Evolutionary conservation across 139 green algal species (phyloP).

Genomic region (Gonium pectorale): DNA sequence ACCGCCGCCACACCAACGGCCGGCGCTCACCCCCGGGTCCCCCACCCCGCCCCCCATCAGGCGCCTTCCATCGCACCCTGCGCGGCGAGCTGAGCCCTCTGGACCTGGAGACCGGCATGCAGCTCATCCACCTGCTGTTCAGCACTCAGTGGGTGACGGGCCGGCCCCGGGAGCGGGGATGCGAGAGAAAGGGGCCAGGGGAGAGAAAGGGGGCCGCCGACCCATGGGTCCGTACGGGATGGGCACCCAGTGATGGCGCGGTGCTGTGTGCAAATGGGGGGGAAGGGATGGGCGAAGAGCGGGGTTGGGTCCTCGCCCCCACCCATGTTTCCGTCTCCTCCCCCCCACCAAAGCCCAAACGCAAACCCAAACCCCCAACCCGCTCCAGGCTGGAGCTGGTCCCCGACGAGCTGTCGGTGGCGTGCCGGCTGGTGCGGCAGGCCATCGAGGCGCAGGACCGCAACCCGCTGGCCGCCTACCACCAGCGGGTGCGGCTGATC

Average conservation of each 20-base stretch:
- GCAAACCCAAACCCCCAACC: too few relatives aligned
- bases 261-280: too few relatives aligned
- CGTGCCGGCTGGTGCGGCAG: conserved; percentile 49
- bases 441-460: conserved; percentile 71
- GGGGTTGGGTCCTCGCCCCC: too few relatives aligned
- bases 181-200: not conserved
- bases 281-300: too few relatives aligned
- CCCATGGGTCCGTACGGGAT: too few relatives aligned
- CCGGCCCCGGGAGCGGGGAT: not conserved
- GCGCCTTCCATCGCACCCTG: conserved; percentile 77
- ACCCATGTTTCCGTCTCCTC: too few relatives aligned
- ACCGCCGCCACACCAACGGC: too few relatives aligned
- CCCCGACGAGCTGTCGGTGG: conserved; percentile 50
- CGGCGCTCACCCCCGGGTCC: not conserved
- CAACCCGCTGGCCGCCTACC: conserved; percentile 72
- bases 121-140: conserved; percentile 89
- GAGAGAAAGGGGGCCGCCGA: not conserved
- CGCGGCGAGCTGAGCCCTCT: conserved; percentile 71
- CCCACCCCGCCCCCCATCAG: not conserved
- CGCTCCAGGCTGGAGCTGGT: conserved; percentile 54
- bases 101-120: conserved; percentile 82
- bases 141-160: conserved; percentile 46
- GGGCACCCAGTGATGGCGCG: too few relatives aligned
- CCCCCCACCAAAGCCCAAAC: too few relatives aligned
- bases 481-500: conserved; percentile 64